A percentile compares a stretch with the other conserved stretches of the same genome.
These are phyloP conservation scores for Jaltomata sinuosa DNA, from an alignment of 257 asterid genomes.

Conservation along the genomic window DNA sequence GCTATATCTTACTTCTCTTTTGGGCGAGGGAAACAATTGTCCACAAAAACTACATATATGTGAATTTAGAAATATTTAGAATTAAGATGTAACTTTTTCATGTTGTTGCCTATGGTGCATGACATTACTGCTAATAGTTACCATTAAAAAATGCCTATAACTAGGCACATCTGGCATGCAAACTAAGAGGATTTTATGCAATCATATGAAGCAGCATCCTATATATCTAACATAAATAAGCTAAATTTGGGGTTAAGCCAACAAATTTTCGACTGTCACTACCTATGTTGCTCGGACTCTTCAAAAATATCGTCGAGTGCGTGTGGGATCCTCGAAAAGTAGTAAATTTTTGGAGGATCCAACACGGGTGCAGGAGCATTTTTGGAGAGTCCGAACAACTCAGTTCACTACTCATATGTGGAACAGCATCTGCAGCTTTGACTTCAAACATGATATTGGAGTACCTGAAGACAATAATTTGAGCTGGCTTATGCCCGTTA, in stretches of 20 bases:
- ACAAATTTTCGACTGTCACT: neutral
- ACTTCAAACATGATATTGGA: neutral
- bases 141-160: neutral
- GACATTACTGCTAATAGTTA: neutral
- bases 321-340: neutral
- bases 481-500: constrained; percentile 67
- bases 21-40: neutral
- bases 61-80: neutral
- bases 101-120: neutral
- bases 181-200: neutral
- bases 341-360: neutral
- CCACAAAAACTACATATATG: neutral
- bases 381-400: neutral
- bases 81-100: neutral
- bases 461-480: constrained; percentile 84
- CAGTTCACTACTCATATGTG: neutral
- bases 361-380: neutral
- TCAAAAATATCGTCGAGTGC: neutral
- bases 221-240: neutral
- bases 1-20: neutral
- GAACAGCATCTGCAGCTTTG: neutral
- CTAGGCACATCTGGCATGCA: neutral
- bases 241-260: neutral
- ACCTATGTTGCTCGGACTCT: neutral
- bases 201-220: neutral